Conservation (phyloP, 2,329 filamentous ascomycete species). For the Ilyonectria destructans region DNA sequence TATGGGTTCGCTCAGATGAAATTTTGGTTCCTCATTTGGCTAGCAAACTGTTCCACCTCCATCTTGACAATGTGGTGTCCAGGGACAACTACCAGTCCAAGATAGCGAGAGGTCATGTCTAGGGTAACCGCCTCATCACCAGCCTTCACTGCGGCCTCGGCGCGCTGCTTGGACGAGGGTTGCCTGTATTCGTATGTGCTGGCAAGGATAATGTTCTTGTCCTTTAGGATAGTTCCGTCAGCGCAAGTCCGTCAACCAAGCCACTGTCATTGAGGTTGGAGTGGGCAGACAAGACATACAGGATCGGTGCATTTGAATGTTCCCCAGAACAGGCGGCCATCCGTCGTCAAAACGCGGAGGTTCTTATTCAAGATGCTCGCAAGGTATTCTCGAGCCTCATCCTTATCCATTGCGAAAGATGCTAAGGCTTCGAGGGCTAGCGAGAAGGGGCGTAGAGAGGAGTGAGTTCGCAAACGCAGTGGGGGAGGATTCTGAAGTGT, state of each 20-base stretch:
- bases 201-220: conserved; percentile 89
- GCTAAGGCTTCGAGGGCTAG: conserved; percentile 12
- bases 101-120: conserved; percentile 87
- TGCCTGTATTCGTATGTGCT: conserved; percentile 92
- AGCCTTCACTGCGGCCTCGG: conserved; percentile 55
- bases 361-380: conserved; percentile 82
- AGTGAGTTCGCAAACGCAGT: conserved; percentile 19
- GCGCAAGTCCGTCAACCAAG: not conserved
- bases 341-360: conserved; percentile 84
- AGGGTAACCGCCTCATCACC: conserved; percentile 67
- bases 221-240: conserved; percentile 66
- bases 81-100: conserved; percentile 92
- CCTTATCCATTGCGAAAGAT: conserved; percentile 61
- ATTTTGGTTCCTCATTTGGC: conserved; percentile 60
- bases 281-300: conserved; percentile 66
- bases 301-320: conserved; percentile 96
- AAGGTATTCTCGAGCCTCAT: conserved; percentile 71
- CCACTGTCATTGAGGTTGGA: not conserved
- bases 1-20: conserved; percentile 36
- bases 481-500: conserved; percentile 30
- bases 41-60: conserved; percentile 85
- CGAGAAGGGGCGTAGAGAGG: conserved; percentile 16
- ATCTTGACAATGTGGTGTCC: conserved; percentile 90
- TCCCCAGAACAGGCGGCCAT: conserved; percentile 91
- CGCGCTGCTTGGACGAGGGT: conserved; percentile 70